A percentile compares a stretch with the other conserved stretches of the same genome.
Conservation (phyloP, 768 basidiomycete species). For the Mycena kentingensis region DNA sequence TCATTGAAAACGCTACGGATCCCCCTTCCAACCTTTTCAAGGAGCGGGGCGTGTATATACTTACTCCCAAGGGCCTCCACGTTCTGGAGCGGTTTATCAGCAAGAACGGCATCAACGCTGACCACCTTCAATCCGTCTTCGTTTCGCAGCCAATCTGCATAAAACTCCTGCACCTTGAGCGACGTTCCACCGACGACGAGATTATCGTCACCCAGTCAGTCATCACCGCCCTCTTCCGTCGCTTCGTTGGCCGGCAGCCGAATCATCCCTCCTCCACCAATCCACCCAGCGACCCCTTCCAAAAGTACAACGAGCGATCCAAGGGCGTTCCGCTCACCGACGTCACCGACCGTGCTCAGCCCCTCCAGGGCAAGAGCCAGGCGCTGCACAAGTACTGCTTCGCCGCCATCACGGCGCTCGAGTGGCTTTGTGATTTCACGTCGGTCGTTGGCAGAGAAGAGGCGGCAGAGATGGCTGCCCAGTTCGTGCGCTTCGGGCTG, state of each 20-base stretch:
- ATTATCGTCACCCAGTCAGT: conserved; percentile 94
- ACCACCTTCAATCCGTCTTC: conserved; percentile 89
- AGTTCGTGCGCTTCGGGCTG: conserved; percentile 94
- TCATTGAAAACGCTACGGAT: conserved; percentile 96
- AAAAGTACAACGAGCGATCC: conserved; percentile 77
- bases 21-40: conserved; percentile 89
- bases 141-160: conserved; percentile 93
- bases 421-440: conserved; percentile 98
- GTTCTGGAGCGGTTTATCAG: conserved; percentile 99
- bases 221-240: conserved; percentile 91
- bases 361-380: conserved; percentile 49
- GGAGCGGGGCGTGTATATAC: conserved; percentile 92
- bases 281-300: conserved; percentile 59
- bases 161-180: conserved; percentile 95
- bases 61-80: conserved; percentile 97
- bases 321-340: conserved; percentile 75
- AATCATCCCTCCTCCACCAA: conserved; percentile 65
- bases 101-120: conserved; percentile 97
- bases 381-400: conserved; percentile 73
- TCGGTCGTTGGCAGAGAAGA: conserved; percentile 95
- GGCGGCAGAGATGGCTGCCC: conserved; percentile 96
- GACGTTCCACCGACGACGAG: conserved; percentile 91
- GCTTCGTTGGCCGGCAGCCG: conserved; percentile 87
- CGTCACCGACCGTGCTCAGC: conserved; percentile 64
- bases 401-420: conserved; percentile 81